A percentile compares a stretch with the other conserved stretches of the same genome.
phyloP scores from a whole-genome alignment of 768 basidiomycete species.

The Neoboletus brunneissimus region DNA sequence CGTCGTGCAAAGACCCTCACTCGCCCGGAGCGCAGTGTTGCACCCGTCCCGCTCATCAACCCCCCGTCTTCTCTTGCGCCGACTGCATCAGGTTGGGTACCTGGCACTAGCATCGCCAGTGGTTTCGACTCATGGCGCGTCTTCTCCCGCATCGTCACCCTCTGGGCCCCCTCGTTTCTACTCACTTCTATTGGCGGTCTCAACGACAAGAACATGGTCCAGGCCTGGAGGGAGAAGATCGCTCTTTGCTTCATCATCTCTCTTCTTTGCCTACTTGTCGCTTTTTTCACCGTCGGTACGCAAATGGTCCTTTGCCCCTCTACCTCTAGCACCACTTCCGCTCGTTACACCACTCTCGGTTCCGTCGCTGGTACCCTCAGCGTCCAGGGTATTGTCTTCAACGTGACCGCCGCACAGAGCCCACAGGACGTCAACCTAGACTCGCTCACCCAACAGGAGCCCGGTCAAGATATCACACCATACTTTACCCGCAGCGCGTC shows the following conservation, averaged over 20 bases:
- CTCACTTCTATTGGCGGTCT: slow-evolving; percentile 75
- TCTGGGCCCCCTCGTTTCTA: slow-evolving; percentile 84
- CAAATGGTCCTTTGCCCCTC: slow-evolving; percentile 89
- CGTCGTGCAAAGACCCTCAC: slow-evolving; percentile 95
- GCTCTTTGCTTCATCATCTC: slow-evolving; percentile 86
- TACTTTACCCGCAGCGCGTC: slow-evolving; percentile 70
- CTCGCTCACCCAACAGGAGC: slow-evolving; percentile 46
- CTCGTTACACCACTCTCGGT: slow-evolving; percentile 54
- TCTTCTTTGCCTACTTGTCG: slow-evolving; percentile 73
- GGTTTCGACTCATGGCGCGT: slow-evolving; percentile 70
- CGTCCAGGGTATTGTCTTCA: slow-evolving; percentile 74
- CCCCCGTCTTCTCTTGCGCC: slow-evolving; percentile 53
- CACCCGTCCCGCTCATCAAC: slow-evolving; percentile 91
- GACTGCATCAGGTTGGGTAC: slow-evolving; percentile 37
- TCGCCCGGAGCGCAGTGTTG: slow-evolving; percentile 91
- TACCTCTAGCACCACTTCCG: slow-evolving; percentile 40
- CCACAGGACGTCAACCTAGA: slow-evolving; percentile 56
- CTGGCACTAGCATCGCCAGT: slow-evolving; percentile 28
- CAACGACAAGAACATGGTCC: slow-evolving; percentile 69
- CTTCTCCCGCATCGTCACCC: slow-evolving; percentile 76
- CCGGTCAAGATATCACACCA: slow-evolving; percentile 90
- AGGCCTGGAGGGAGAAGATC: slow-evolving; percentile 98
- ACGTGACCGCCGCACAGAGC: slow-evolving; percentile 53
- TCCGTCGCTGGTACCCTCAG: slow-evolving; percentile 62
- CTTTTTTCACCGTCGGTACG: slow-evolving; percentile 92